These are phyloP conservation scores for Moesziomyces parantarcticus DNA, from an alignment of 1,284 basidiomycete genomes.

Conservation along the genomic window DNA sequence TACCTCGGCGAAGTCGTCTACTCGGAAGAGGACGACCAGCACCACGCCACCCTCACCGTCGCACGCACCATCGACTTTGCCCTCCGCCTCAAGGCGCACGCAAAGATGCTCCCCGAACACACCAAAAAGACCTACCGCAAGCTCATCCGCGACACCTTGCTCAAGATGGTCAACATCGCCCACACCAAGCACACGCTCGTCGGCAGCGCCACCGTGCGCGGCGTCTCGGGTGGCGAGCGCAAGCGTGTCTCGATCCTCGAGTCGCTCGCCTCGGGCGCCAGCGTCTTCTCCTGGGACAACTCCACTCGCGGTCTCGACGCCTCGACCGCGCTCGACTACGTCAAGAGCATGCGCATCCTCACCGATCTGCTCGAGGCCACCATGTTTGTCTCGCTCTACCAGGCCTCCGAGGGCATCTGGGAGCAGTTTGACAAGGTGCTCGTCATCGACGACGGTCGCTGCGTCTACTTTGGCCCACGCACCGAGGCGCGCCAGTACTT, in stretches of 20 bases:
- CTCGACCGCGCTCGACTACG: conserved; percentile 82
- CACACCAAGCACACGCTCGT: conserved; percentile 80
- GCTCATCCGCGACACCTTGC: conserved; percentile 72
- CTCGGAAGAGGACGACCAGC: conserved; percentile 78
- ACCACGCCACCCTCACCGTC: conserved; percentile 81
- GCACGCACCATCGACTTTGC: conserved; percentile 57
- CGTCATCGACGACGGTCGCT: conserved; percentile 63
- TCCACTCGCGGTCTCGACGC: conserved; percentile 80
- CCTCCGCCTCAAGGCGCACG: conserved; percentile 49
- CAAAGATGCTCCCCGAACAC: conserved; percentile 70
- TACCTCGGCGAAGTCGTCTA: conserved; percentile 85
- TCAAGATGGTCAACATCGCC: conserved; percentile 79
- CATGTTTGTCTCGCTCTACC: conserved; percentile 83
- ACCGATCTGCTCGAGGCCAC: conserved; percentile 81
- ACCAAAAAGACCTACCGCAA: conserved; percentile 71
- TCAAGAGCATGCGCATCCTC: conserved; percentile 78
- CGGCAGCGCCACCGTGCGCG: conserved; percentile 79
- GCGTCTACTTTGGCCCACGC: conserved; percentile 63
- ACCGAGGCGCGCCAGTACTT: conserved; percentile 58
- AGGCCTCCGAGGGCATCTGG: conserved; percentile 69
- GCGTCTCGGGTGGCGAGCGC: conserved; percentile 75
- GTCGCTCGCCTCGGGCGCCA: conserved; percentile 72
- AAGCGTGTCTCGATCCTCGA: conserved; percentile 80
- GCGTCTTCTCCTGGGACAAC: conserved; percentile 79
- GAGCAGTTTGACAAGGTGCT: conserved; percentile 74